Percentiles rank a stretch among this genome's conserved stretches.
Evolutionary conservation across 371 early-diverging fungal species (phyloP).

Genomic region (Mortierella sp.): DNA sequence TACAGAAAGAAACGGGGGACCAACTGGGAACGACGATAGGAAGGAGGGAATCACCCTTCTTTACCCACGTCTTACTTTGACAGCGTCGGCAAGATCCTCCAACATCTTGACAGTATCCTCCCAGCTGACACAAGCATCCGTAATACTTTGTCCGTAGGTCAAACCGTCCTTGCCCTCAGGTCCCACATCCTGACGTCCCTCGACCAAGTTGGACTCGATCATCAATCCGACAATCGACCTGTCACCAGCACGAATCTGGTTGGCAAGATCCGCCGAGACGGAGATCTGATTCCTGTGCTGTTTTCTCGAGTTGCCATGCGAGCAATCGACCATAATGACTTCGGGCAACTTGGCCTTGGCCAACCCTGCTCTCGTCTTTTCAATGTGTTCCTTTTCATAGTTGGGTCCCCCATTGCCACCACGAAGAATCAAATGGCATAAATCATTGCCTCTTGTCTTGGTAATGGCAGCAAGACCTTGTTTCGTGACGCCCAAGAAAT

Average conservation of each 20-base stretch:
- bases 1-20: too few species aligned
- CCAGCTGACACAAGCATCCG: constrained; percentile 87
- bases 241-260: constrained; percentile 52
- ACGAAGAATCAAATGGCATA: constrained; percentile 81
- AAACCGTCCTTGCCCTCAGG: constrained; percentile 68
- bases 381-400: constrained; percentile 75
- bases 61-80: constrained; percentile 69
- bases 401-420: constrained; percentile 90
- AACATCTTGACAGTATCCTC: constrained; percentile 76
- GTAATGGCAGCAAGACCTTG: constrained; percentile 94
- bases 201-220: constrained; percentile 85
- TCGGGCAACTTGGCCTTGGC: constrained; percentile 66
- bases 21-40: too few species aligned
- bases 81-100: constrained; percentile 71
- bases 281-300: constrained; percentile 77
- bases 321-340: constrained; percentile 85
- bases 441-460: constrained; percentile 76
- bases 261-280: constrained; percentile 63
- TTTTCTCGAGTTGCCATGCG: constrained; percentile 86
- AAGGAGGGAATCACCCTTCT: too few species aligned
- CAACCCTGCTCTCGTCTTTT: constrained; percentile 61
- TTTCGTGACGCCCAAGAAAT: constrained; percentile 95
- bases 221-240: constrained; percentile 78
- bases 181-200: constrained; percentile 80
- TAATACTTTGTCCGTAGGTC: constrained; percentile 79